These are phyloP conservation scores for Ophiocordyceps unilateralis DNA, from an alignment of 2,329 filamentous ascomycete species.

Conservation along the genomic window DNA sequence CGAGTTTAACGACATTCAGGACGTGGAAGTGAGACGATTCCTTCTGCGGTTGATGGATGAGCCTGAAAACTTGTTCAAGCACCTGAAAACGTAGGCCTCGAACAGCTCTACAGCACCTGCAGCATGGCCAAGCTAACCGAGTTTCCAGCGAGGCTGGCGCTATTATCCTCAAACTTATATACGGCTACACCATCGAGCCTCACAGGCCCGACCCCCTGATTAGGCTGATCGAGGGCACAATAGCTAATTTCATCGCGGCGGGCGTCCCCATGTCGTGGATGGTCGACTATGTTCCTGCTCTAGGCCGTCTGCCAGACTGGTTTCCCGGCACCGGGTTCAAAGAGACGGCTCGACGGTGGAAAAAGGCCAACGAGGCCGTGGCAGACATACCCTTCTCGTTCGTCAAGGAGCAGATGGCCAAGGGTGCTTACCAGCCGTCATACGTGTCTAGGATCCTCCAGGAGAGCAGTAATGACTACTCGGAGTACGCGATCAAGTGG, in stretches of 20 bases:
- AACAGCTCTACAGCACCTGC: background rate
- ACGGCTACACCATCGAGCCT: constrained; percentile 15
- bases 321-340: background rate
- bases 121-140: too few relatives aligned
- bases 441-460: background rate
- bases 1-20: constrained; percentile 23
- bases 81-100: constrained; percentile 8
- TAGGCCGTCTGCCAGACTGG: background rate
- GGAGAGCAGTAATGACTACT: background rate
- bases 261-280: constrained; percentile 13
- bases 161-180: constrained; percentile 4
- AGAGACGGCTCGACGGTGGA: background rate
- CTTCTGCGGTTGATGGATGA: constrained; percentile 23
- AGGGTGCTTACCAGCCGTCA: background rate
- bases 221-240: constrained; percentile 11
- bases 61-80: constrained; percentile 18
- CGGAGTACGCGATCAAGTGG: constrained; percentile 1
- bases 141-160: background rate
- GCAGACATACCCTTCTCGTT: background rate
- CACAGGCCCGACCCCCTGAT: constrained; percentile 13
- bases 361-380: background rate
- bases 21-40: constrained; percentile 25
- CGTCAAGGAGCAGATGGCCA: background rate
- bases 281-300: constrained; percentile 8
- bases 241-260: constrained; percentile 11